These are phyloP conservation scores for Leptographium galeiforme DNA, from an alignment of 2,329 filamentous ascomycete species.

Conservation along the genomic window DNA sequence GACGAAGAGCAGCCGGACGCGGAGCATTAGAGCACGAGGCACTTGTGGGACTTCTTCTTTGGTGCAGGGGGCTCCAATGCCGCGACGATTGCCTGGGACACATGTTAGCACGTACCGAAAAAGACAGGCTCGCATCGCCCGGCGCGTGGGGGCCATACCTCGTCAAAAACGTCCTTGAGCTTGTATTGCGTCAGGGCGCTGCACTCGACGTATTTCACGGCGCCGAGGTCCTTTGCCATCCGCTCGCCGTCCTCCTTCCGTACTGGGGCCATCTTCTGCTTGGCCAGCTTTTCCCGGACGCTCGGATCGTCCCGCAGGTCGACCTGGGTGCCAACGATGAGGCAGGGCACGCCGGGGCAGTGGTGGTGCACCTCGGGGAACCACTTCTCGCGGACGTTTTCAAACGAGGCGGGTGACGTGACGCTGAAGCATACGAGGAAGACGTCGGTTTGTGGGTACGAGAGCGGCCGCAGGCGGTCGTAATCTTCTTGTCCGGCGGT, in stretches of 20 bases:
- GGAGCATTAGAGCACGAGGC: constrained; percentile 47
- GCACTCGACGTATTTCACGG: constrained; percentile 98
- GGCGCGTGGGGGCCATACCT: constrained; percentile 46
- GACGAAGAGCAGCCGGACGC: background rate
- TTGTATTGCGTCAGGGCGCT: constrained; percentile 97
- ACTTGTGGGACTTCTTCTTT: constrained; percentile 64
- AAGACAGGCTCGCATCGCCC: background rate
- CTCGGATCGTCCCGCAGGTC: constrained; percentile 83
- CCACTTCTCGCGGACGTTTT: constrained; percentile 99
- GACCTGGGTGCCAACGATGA: constrained; percentile 95
- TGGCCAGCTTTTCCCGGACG: constrained; percentile 80
- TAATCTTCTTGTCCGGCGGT: constrained; percentile 99
- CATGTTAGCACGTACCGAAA: background rate
- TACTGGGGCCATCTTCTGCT: constrained; percentile 94
- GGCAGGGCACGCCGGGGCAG: constrained; percentile 91
- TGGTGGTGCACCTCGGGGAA: constrained; percentile 98
- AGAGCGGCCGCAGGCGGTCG: constrained; percentile 87
- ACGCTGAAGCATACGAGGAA: constrained; percentile 99
- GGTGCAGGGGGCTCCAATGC: constrained; percentile 77
- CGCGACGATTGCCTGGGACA: constrained; percentile 73
- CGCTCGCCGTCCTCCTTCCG: constrained; percentile 83
- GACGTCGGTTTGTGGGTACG: constrained; percentile 96
- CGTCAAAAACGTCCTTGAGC: constrained; percentile 97
- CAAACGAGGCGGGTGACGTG: constrained; percentile 92
- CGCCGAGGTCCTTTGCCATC: constrained; percentile 95